phyloP scores from a whole-genome alignment of 495 filamentous ascomycete species.

The Neurospora sp. region DNA sequence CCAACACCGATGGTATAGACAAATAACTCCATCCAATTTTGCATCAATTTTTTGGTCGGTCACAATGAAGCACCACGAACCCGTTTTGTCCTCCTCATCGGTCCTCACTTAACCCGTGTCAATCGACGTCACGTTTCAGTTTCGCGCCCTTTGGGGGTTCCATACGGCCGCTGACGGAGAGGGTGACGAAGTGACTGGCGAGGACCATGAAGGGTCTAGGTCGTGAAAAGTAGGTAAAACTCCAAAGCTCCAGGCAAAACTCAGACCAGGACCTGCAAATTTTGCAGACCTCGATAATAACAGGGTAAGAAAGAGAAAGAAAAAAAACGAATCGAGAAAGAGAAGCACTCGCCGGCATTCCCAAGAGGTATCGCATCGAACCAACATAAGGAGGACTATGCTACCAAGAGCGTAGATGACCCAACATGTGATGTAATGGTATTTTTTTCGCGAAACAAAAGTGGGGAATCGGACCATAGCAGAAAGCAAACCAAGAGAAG shows the following conservation, averaged over 20 bases:
- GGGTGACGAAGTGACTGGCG: not conserved
- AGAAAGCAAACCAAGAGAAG: not conserved
- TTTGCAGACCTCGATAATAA: not conserved
- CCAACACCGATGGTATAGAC: not conserved
- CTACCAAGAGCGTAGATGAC: not conserved
- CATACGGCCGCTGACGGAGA: not conserved
- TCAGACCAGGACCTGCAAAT: not conserved
- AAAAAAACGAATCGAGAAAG: not conserved
- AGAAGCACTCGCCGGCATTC: not conserved
- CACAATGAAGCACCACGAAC: not conserved
- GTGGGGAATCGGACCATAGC: not conserved
- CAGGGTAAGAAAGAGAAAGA: not conserved
- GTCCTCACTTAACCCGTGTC: not conserved
- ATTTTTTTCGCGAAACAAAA: not conserved
- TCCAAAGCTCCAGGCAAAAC: not conserved
- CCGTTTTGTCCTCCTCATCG: not conserved
- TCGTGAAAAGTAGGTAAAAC: not conserved
- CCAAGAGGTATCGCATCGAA: not conserved
- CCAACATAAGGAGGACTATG: not conserved
- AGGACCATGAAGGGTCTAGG: not conserved
- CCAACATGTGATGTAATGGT: not conserved
- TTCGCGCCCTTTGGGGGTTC: not conserved
- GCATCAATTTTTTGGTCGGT: not conserved
- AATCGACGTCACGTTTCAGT: not conserved
- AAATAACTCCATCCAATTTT: not conserved